phyloP scores from a whole-genome alignment of 176 grass and related monocot species.

The Bothriochloa decipiens region DNA sequence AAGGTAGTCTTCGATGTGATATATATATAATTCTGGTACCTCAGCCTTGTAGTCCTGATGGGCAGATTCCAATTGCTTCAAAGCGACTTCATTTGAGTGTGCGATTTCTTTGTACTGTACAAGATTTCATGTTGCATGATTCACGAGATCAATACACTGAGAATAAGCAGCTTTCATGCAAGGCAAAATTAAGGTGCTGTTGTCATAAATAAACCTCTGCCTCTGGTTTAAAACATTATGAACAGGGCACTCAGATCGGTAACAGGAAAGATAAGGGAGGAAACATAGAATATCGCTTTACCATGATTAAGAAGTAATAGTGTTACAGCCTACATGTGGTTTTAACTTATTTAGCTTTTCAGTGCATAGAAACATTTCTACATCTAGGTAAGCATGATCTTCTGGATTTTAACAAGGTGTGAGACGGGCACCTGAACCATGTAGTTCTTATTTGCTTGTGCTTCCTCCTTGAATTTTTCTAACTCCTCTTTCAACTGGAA shows the following conservation, averaged over 20 bases:
- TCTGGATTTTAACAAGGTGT: not conserved
- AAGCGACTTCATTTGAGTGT: constrained; percentile 80
- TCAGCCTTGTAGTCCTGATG: constrained; percentile 80
- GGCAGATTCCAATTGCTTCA: constrained; percentile 91
- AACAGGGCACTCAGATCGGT: not conserved
- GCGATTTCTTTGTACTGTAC: constrained; percentile 99
- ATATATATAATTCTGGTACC: constrained; percentile 53
- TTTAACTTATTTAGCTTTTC: not conserved
- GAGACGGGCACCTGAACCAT: constrained; percentile 75
- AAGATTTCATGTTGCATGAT: constrained; percentile 34
- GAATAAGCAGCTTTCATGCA: constrained; percentile 12
- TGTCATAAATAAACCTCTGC: not conserved
- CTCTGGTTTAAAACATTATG: not conserved
- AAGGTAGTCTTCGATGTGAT: constrained; percentile 12
- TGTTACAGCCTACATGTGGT: not conserved
- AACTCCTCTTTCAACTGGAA: constrained; percentile 87
- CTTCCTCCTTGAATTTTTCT: constrained; percentile 88
- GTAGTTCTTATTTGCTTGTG: constrained; percentile 89
- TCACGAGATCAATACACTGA: constrained; percentile 31
- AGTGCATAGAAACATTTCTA: not conserved
- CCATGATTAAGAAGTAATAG: not conserved
- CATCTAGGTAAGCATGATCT: not conserved
- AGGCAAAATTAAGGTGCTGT: constrained; percentile 17
- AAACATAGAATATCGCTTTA: not conserved
- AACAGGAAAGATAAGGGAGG: not conserved